Conservation (phyloP, 2,329 filamentous ascomycete species). For the Colletotrichum viniferum region DNA sequence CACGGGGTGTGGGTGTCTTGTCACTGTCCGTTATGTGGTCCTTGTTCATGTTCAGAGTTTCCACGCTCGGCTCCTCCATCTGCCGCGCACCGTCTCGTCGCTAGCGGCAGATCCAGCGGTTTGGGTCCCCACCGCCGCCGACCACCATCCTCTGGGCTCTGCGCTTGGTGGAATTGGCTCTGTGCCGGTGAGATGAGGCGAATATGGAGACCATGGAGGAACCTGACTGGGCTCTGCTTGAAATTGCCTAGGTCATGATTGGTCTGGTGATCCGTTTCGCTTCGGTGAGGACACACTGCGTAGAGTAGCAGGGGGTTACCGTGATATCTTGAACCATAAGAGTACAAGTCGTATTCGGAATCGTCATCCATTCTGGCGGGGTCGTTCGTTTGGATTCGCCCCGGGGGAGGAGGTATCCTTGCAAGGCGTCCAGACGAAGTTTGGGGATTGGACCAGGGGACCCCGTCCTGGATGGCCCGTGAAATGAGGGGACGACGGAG, state of each 20-base stretch:
- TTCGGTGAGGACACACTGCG: not conserved
- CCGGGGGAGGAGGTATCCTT: not conserved
- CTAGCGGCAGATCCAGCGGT: not conserved
- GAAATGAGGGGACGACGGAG: not conserved
- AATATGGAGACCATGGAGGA: not conserved
- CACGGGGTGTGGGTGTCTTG: not conserved
- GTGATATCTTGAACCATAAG: not conserved
- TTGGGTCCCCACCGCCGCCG: not conserved
- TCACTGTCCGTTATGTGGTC: not conserved
- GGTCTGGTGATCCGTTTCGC: not conserved
- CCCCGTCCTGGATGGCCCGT: not conserved
- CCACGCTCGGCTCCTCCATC: not conserved
- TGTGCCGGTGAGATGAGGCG: too few species aligned
- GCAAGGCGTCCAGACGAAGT: not conserved
- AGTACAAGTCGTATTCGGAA: not conserved
- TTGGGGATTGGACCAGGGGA: not conserved
- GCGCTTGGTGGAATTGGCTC: too few species aligned
- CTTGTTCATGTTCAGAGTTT: not conserved
- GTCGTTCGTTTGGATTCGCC: not conserved
- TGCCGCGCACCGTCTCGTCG: not conserved
- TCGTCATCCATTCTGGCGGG: not conserved
- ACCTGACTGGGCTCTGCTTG: accelerated
- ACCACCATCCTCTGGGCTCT: not conserved
- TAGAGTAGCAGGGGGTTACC: not conserved
- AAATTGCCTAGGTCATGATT: not conserved